These are phyloP conservation scores for Stentor roeselii DNA, from an alignment of 73 alveolate genomes.

Conservation along the genomic window DNA sequence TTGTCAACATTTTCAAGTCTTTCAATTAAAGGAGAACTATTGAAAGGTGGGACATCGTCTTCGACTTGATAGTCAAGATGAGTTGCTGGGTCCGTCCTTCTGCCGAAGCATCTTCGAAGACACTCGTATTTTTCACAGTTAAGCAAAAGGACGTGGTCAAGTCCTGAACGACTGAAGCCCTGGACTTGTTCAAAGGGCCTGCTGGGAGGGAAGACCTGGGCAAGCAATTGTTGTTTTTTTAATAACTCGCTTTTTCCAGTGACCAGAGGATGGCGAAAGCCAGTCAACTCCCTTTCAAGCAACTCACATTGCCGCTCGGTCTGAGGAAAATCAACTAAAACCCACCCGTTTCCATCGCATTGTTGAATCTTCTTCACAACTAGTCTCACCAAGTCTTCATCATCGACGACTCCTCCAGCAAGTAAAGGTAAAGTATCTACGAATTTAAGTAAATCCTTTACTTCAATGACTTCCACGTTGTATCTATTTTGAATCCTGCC, in stretches of 20 bases:
- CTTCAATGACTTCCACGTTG: slow-evolving; percentile 31
- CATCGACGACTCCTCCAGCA: slow-evolving; percentile 7
- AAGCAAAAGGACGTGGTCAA: not conserved
- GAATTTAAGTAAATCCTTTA: slow-evolving; percentile 39
- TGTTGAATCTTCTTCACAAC: not conserved
- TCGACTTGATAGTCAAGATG: slow-evolving; percentile 84
- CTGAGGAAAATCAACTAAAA: slow-evolving; percentile 89
- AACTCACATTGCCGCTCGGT: slow-evolving; percentile 83
- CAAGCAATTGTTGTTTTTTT: not conserved
- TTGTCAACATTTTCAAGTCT: slow-evolving; percentile 81
- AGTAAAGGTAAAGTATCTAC: slow-evolving; percentile 26
- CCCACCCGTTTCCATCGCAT: slow-evolving; percentile 66
- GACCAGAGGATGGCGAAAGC: slow-evolving; percentile 78
- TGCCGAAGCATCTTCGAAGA: slow-evolving; percentile 88
- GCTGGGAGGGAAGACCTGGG: slow-evolving; percentile 13
- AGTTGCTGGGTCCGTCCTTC: slow-evolving; percentile 80
- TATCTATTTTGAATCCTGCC: slow-evolving; percentile 54
- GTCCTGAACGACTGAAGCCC: slow-evolving; percentile 14
- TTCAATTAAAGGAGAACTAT: slow-evolving; percentile 88
- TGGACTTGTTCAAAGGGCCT: not conserved
- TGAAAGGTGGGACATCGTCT: slow-evolving; percentile 90
- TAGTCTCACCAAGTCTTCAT: slow-evolving; percentile 16
- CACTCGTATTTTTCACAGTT: slow-evolving; percentile 41
- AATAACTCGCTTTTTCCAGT: slow-evolving; percentile 28
- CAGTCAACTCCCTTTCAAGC: slow-evolving; percentile 81